These are phyloP conservation scores for Leptographium lundbergii DNA, from an alignment of 2,329 filamentous ascomycete genomes.

Conservation along the genomic window DNA sequence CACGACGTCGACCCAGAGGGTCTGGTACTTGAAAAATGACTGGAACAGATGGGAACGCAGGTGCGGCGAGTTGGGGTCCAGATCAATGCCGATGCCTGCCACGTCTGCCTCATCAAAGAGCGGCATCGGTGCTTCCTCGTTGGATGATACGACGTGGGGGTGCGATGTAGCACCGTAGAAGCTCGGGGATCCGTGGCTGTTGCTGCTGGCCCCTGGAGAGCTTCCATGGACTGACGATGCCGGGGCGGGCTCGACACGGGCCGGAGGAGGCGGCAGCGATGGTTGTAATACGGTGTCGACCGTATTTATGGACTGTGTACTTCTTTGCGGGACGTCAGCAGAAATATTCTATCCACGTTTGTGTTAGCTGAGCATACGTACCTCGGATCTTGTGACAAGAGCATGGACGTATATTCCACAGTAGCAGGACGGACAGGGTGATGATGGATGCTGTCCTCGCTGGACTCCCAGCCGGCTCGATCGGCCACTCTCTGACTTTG, in stretches of 20 bases:
- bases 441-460: neutral
- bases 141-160: conserved; percentile 1
- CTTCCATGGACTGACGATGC: neutral
- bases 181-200: neutral
- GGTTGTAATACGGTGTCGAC: neutral
- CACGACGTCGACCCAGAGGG: conserved; percentile 4
- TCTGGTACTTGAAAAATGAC: conserved; percentile 6
- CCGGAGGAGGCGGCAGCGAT: neutral
- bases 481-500: neutral
- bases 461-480: neutral
- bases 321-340: neutral
- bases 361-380: neutral
- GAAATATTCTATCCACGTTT: too few species aligned
- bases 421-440: neutral
- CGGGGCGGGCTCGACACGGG: neutral
- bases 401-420: neutral
- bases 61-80: conserved; percentile 3
- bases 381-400: neutral
- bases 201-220: neutral
- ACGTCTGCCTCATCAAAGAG: conserved; percentile 1
- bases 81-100: conserved; percentile 1
- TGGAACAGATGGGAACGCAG: conserved; percentile 5
- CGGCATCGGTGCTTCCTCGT: neutral
- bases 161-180: conserved; percentile 6
- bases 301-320: neutral